Conservation (phyloP, 1,284 basidiomycete species). For the Gomphus bonarii region DNA sequence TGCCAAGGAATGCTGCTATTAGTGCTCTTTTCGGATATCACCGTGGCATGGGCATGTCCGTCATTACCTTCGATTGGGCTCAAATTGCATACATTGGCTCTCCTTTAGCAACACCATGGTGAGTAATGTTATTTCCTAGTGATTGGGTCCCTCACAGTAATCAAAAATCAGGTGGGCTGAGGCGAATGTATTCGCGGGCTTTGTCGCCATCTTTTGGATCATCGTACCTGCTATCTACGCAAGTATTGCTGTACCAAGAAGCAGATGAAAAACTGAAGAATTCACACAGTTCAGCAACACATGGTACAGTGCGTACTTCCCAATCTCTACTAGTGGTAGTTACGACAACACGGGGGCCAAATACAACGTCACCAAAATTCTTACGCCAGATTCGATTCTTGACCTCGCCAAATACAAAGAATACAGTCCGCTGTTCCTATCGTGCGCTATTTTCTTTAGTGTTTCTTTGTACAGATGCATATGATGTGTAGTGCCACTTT, state of each 20-base stretch:
- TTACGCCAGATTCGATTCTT: constrained; percentile 49
- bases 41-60: constrained; percentile 17
- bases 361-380: constrained; percentile 64
- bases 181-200: constrained; percentile 74
- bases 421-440: constrained; percentile 82
- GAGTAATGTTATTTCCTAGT: constrained; percentile 35
- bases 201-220: constrained; percentile 61
- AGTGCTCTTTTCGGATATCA: constrained; percentile 70
- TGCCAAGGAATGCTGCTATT: constrained; percentile 55
- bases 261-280: background rate
- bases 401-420: constrained; percentile 55
- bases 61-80: constrained; percentile 69
- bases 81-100: constrained; percentile 54
- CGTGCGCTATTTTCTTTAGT: constrained; percentile 18
- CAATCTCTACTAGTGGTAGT: constrained; percentile 41
- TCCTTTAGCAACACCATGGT: constrained; percentile 57
- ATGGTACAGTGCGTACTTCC: constrained; percentile 44
- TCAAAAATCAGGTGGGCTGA: constrained; percentile 1
- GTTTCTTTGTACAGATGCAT: background rate
- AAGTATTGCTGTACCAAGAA: background rate
- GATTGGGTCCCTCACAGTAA: constrained; percentile 32
- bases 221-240: constrained; percentile 23
- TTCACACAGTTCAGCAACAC: constrained; percentile 37
- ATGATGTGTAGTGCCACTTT: constrained; percentile 32
- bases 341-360: constrained; percentile 53